phyloP scores from a whole-genome alignment of 1,139 yeast genomes.

The Suhomyces bokatorum region DNA sequence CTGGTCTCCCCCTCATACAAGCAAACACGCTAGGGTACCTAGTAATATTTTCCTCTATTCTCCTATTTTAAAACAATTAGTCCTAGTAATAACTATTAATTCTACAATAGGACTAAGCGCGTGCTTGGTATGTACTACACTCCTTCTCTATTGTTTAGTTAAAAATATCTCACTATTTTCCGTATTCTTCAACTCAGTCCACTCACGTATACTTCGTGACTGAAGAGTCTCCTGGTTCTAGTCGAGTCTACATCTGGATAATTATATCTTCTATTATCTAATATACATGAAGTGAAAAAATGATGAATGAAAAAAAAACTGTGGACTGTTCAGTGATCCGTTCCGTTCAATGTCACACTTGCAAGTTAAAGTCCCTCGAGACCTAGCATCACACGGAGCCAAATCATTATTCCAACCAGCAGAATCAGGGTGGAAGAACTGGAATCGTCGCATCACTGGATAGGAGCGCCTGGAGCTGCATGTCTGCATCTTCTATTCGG shows the following conservation, averaged over 20 bases:
- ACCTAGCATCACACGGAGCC: neutral
- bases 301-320: conserved; percentile 4
- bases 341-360: neutral
- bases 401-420: neutral
- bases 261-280: conserved; percentile 6
- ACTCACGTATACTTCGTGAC: too few relatives aligned
- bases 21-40: too few relatives aligned
- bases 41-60: too few relatives aligned
- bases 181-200: too few relatives aligned
- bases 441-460: conserved; percentile 13
- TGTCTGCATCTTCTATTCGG: neutral
- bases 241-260: neutral
- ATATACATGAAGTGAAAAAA: conserved; percentile 9
- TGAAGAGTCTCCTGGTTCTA: too few relatives aligned
- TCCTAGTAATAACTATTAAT: too few relatives aligned
- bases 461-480: conserved; percentile 12
- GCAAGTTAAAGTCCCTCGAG: neutral
- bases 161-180: too few relatives aligned
- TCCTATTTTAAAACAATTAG: too few relatives aligned
- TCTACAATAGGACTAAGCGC: too few relatives aligned
- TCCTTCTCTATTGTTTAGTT: too few relatives aligned
- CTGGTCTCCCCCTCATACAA: too few relatives aligned
- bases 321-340: conserved; percentile 3
- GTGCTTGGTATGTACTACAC: too few relatives aligned
- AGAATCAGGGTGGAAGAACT: neutral